Conservation (phyloP, 2,329 filamentous ascomycete species). For the Botrytis pseudocinerea region DNA sequence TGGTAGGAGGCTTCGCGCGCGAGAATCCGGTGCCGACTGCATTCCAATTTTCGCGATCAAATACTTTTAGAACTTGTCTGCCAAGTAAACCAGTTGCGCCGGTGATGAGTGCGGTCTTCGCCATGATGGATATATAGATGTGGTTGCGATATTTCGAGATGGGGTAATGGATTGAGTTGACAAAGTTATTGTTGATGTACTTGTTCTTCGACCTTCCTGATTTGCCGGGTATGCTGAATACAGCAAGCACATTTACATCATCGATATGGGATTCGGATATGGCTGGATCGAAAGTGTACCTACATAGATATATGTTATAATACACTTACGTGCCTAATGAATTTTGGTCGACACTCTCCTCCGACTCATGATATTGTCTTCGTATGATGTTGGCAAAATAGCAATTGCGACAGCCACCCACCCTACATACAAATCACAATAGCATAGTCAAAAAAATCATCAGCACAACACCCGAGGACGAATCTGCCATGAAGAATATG, state of each 20-base stretch:
- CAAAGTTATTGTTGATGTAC: background rate
- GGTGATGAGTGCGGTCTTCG: conserved; percentile 68
- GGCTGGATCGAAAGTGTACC: background rate
- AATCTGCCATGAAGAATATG: background rate
- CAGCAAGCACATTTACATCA: background rate
- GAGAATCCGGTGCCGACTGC: conserved; percentile 73
- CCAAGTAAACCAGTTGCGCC: conserved; percentile 84
- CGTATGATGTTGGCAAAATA: background rate
- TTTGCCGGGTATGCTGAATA: background rate
- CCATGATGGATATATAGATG: conserved; percentile 30
- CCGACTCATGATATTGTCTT: background rate
- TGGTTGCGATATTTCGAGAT: conserved; percentile 4
- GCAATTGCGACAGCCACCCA: background rate
- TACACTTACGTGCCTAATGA: background rate
- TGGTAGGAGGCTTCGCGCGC: conserved; percentile 67
- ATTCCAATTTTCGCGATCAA: conserved; percentile 66
- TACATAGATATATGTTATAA: background rate
- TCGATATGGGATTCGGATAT: background rate
- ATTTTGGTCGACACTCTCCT: background rate
- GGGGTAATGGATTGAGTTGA: background rate
- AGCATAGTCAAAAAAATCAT: background rate
- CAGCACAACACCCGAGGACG: background rate
- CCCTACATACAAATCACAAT: background rate
- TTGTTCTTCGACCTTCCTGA: conserved; percentile 5
- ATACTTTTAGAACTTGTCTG: conserved; percentile 71